These are phyloP conservation scores for Malbranchea zuffiana DNA, from an alignment of 2,329 filamentous ascomycete genomes.

Conservation along the genomic window DNA sequence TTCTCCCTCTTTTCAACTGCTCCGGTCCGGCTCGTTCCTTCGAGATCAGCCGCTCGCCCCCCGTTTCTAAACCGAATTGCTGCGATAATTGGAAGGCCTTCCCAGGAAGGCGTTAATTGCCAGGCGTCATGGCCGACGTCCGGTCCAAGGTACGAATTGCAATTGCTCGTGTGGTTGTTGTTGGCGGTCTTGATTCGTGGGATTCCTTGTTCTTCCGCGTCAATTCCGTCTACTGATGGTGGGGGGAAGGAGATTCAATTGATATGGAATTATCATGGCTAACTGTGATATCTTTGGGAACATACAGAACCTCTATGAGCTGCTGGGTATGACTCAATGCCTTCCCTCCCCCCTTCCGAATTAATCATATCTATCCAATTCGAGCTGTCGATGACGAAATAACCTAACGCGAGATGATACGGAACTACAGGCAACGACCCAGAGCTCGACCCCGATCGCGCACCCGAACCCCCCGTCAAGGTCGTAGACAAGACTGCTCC, in stretches of 20 bases:
- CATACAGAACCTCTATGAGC: constrained; percentile 84
- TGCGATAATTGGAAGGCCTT: constrained; percentile 40
- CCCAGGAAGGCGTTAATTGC: constrained; percentile 40
- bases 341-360: constrained; percentile 15
- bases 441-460: constrained; percentile 62
- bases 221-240: constrained; percentile 7
- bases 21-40: constrained; percentile 15
- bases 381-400: constrained; percentile 16
- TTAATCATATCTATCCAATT: constrained; percentile 17
- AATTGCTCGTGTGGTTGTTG: constrained; percentile 2
- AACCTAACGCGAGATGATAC: constrained; percentile 3
- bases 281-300: constrained; percentile 13
- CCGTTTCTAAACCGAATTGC: constrained; percentile 30
- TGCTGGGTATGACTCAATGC: constrained; percentile 73
- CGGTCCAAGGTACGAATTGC: constrained; percentile 39
- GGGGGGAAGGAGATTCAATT: constrained; percentile 1
- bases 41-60: constrained; percentile 10
- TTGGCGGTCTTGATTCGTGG: constrained; percentile 12
- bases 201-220: not conserved
- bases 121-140: constrained; percentile 43
- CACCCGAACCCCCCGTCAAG: constrained; percentile 68
- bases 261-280: constrained; percentile 15
- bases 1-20: constrained; percentile 22
- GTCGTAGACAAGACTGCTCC: constrained; percentile 73
- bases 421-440: constrained; percentile 52